Evolutionary conservation across 768 basidiomycete genomes (phyloP).

Genomic region (Kwoniella mangroviensis): DNA sequence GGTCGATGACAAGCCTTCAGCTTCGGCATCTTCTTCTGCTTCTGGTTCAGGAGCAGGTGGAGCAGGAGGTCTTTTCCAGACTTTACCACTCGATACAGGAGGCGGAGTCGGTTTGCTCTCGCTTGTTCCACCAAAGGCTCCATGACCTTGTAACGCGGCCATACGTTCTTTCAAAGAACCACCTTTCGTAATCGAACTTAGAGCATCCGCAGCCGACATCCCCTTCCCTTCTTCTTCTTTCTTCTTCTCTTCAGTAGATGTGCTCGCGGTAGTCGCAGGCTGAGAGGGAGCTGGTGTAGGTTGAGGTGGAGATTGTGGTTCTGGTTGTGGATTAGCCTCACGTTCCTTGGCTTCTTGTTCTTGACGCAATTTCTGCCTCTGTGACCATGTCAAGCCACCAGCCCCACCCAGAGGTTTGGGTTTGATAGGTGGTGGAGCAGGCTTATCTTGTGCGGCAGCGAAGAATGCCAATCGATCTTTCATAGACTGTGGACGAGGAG

Average conservation of each 20-base stretch:
- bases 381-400: slow-evolving; percentile 54
- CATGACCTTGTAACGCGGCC: slow-evolving; percentile 86
- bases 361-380: slow-evolving; percentile 53
- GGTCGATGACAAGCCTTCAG: slow-evolving; percentile 20
- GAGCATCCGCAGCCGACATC: slow-evolving; percentile 75
- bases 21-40: slow-evolving; percentile 37
- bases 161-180: slow-evolving; percentile 90
- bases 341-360: slow-evolving; percentile 52
- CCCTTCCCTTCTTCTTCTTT: slow-evolving; percentile 31
- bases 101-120: slow-evolving; percentile 66
- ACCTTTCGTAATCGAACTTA: slow-evolving; percentile 75
- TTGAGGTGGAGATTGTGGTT: slow-evolving; percentile 21
- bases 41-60: slow-evolving; percentile 41
- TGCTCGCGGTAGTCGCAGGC: slow-evolving; percentile 6
- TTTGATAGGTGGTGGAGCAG: slow-evolving; percentile 54
- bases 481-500: slow-evolving; percentile 42
- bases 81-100: slow-evolving; percentile 67
- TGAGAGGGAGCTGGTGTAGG: slow-evolving; percentile 19
- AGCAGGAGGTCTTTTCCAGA: slow-evolving; percentile 76
- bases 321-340: slow-evolving; percentile 23
- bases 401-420: slow-evolving; percentile 48
- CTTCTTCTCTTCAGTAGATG: background rate
- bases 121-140: slow-evolving; percentile 70
- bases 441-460: slow-evolving; percentile 45
- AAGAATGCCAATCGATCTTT: slow-evolving; percentile 57